A percentile compares a stretch with the other conserved stretches of the same genome.
Conservation (phyloP, 1,284 basidiomycete species). For the Trametes pubescens region DNA sequence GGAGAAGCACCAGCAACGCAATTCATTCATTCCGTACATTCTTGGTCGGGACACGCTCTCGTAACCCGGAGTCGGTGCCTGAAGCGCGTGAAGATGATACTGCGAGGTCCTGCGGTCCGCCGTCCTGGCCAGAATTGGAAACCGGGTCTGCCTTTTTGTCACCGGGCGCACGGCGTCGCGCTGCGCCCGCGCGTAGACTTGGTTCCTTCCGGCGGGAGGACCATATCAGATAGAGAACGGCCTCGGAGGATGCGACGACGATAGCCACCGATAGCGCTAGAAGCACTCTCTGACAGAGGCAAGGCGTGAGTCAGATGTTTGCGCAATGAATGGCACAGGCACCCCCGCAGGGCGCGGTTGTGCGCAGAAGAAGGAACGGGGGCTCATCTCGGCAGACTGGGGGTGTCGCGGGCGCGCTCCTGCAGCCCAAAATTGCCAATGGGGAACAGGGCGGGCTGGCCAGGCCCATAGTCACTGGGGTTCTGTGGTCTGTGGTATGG, state of each 20-base stretch:
- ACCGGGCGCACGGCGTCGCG: neutral
- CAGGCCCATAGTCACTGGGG: no score
- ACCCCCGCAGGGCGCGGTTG: neutral
- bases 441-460: no score
- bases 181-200: neutral
- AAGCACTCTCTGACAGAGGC: conserved; percentile 60
- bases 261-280: conserved; percentile 66
- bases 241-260: conserved; percentile 72
- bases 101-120: neutral
- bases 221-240: conserved; percentile 76
- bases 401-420: neutral
- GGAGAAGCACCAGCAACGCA: neutral
- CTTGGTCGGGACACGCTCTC: conserved; percentile 8
- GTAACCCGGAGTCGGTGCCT: conserved; percentile 12
- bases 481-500: no score
- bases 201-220: conserved; percentile 51
- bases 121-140: neutral
- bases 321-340: neutral
- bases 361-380: neutral
- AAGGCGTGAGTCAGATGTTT: conserved; percentile 1
- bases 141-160: conserved; percentile 23
- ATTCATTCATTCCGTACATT: neutral
- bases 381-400: neutral
- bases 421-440: no score
- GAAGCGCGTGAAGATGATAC: conserved; percentile 1